A percentile compares a stretch with the other conserved stretches of the same genome.
Conservation (phyloP, 2,329 filamentous ascomycete species). For the Biscogniauxia sp. region DNA sequence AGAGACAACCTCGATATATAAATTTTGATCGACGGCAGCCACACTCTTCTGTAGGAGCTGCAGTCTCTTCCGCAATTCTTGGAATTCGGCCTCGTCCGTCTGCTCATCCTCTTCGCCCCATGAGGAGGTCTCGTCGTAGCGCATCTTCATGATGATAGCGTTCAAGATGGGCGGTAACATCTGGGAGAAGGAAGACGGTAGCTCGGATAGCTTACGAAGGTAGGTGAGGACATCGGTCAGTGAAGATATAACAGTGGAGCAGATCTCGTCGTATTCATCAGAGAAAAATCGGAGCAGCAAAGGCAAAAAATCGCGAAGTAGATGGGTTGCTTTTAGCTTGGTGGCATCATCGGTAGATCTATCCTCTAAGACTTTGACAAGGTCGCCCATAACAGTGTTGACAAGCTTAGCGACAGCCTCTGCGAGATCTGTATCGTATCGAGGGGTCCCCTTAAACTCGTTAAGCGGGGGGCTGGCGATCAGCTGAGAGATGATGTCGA, state of each 20-base stretch:
- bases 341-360: conserved; percentile 58
- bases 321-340: conserved; percentile 72
- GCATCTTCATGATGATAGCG: conserved; percentile 92
- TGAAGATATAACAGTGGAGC: conserved; percentile 90
- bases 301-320: conserved; percentile 80
- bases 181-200: conserved; percentile 72
- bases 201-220: conserved; percentile 73
- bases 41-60: conserved; percentile 91
- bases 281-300: conserved; percentile 91
- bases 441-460: conserved; percentile 74
- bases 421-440: conserved; percentile 93
- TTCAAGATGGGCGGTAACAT: conserved; percentile 88
- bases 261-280: conserved; percentile 97
- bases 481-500: conserved; percentile 80
- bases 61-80: conserved; percentile 85
- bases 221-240: conserved; percentile 91
- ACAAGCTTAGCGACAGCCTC: conserved; percentile 94
- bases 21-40: conserved; percentile 79
- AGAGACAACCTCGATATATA: conserved; percentile 87
- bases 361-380: conserved; percentile 82
- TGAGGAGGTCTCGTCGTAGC: conserved; percentile 89
- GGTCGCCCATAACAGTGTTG: conserved; percentile 83
- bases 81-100: conserved; percentile 95
- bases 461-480: conserved; percentile 77
- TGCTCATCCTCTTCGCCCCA: conserved; percentile 95